Percentiles rank a stretch among this genome's conserved stretches.
Conservation (phyloP, 306 rosid species). For the Geum urbanum region DNA sequence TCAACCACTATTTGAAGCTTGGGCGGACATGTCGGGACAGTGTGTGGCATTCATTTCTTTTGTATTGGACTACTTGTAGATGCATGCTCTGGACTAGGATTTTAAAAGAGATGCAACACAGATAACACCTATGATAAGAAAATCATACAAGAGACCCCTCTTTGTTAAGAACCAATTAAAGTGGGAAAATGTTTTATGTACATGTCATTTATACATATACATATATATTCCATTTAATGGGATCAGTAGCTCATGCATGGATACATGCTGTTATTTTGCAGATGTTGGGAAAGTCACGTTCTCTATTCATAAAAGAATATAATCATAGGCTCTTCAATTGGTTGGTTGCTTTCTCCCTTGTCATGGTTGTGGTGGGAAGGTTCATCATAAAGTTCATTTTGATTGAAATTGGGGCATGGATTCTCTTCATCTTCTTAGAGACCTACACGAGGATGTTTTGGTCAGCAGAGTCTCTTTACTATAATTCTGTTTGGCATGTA, state of each 20-base stretch:
- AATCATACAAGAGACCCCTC: neutral
- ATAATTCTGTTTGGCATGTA: constrained; percentile 80
- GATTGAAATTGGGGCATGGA: constrained; percentile 89
- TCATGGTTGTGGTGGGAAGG: constrained; percentile 88
- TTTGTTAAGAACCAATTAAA: neutral
- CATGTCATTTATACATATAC: too few relatives aligned
- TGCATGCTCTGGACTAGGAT: neutral
- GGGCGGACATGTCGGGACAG: neutral
- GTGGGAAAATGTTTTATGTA: neutral
- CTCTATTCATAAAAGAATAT: constrained; percentile 82
- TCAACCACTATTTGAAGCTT: constrained; percentile 10
- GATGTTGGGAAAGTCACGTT: constrained; percentile 84
- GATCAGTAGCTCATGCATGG: constrained; percentile 1
- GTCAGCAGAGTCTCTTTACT: constrained; percentile 90
- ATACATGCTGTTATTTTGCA: constrained; percentile 36
- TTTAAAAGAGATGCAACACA: neutral
- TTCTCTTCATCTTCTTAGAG: constrained; percentile 87
- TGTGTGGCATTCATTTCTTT: neutral
- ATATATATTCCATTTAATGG: neutral
- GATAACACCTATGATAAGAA: neutral
- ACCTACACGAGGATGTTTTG: constrained; percentile 95
- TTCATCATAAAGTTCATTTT: constrained; percentile 69
- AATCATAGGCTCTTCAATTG: constrained; percentile 91
- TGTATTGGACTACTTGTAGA: neutral
- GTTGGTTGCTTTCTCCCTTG: constrained; percentile 91